phyloP scores from a whole-genome alignment of 768 basidiomycete species.

The Suillus subalutaceus region DNA sequence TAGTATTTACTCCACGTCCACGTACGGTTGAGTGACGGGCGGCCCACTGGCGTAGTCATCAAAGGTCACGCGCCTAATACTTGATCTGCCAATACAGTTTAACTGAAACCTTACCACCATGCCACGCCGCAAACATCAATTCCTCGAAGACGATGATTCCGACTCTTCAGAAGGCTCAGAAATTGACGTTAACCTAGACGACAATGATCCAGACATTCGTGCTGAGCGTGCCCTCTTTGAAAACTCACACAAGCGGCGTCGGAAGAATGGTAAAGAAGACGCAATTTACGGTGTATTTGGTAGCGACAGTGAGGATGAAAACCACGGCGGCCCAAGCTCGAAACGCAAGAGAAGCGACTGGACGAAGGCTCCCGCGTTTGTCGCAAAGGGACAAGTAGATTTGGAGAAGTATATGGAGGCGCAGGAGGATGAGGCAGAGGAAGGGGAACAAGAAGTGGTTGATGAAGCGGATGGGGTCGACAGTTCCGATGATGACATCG shows the following conservation, averaged over 20 bases:
- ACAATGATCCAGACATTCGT: conserved; percentile 60
- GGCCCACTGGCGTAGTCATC: no score
- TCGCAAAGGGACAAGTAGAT: conserved; percentile 53
- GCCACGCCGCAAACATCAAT: conserved; percentile 75
- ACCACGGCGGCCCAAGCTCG: conserved; percentile 28
- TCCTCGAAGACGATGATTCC: conserved; percentile 74
- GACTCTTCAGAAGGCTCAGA: conserved; percentile 66
- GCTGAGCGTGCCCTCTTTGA: conserved; percentile 79
- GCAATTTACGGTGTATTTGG: conserved; percentile 78
- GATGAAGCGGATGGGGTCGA: conserved; percentile 26
- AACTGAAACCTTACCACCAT: conserved; percentile 38
- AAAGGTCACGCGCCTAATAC: no score
- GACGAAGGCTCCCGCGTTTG: conserved; percentile 78
- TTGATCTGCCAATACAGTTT: not conserved
- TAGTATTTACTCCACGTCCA: no score
- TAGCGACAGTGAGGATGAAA: conserved; percentile 71
- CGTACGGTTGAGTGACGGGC: no score
- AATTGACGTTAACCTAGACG: conserved; percentile 49
- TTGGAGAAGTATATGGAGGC: conserved; percentile 46
- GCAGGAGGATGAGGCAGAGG: conserved; percentile 38
- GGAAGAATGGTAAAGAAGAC: conserved; percentile 69
- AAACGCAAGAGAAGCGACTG: conserved; percentile 58
- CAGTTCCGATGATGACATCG: conserved; percentile 29
- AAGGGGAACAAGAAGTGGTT: conserved; percentile 36
- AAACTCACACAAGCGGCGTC: conserved; percentile 77